Base-by-base conservation (phyloP, 306 rosid genomes). In the Fagus crenata region DNA sequence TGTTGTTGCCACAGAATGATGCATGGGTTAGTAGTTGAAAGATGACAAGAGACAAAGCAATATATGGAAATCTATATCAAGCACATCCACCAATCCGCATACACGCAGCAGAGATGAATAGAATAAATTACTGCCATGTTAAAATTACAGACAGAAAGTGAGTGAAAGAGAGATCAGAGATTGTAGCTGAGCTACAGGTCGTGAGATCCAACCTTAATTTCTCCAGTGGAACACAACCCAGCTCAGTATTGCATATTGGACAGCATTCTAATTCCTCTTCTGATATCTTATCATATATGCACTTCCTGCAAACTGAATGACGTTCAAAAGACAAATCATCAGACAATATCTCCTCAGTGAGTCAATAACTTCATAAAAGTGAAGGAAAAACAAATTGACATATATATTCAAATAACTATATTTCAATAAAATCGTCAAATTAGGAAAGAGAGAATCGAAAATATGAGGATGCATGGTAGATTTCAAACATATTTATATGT, bases 241-340 rank as follows among this genome's bases (percentile, higher is more conserved):
- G 85, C 85, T 94, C 81, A 22, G 79, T 75, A 33, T 88, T 70
- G 80, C 98, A 94, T 59, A 87, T 77, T 17, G 98, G 98, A 71
- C 98, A 94, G 46, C 67, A 43, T 76, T 84, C 93, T 42, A 88
- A 39, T 60, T 85, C 96, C 59, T 90, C 92, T 0, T 92, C 90
- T 1, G 83, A 69, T 35, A 94, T 80, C 87, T 88, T 88, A 28
- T 76, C 82, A 73, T 83, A 77, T 54, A 94, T 90, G 81, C 98
- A 94, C 81, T 87, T 89, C 90, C 93, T 92, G 96, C 97, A 94
- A 84, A 94, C 98, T 94, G 86, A 64, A 81, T 31, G 72, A 81
- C 77, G 43, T 82, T 33, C 74, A 49, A 55, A 71, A 11, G 60
- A 56, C 17, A 53, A 74, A 18, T 61, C 56, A 61, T 84, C 51